Base-by-base conservation (phyloP, 176 grass and related monocot species). In the Raddia guianensis region DNA sequence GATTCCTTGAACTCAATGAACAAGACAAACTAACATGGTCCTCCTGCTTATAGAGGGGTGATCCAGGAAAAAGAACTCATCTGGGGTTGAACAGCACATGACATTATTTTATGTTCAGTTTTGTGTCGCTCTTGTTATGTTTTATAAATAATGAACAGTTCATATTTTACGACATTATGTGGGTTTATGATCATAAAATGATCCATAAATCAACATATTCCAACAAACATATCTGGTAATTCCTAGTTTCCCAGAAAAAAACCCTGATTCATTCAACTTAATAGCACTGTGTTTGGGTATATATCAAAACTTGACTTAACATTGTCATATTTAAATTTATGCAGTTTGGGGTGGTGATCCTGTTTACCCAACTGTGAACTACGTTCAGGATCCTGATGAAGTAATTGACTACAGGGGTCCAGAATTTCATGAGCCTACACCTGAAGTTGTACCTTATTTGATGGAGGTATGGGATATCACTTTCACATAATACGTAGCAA, bases 281-380 rank as follows among this genome's bases (percentile, higher is more conserved):
- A 52, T 64, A n/a, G 66, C 43, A 74, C 64, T 71, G 1, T 53
- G 19, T 49, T 71, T 10, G 15, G 34, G 32, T 47, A 81, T 81
- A 50, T 72, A 50, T 33, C 4, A 33, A 66, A 80, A 43, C 70
- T 68, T 45, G 33, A 76, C 54, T 44, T 87, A 77, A 77, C 78
- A 9, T 34, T 50, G 51, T 47, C 47, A 60, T 79, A 35, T 84
- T 79, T 40, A 57, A 65, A 81, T 76, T 7, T 93, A 10, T 93
- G 88, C 80, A 98, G 92, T 98, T 91, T 98, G 88, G 90, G 96
- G 90, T 21, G 92, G 92, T 58, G 96, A 99, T 88, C 96, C 96
- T 83, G 96, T 99, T 85, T 99, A 99, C 86, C 96, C 92, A 69
- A 99, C 96, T 32, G 81, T 95, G 60, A 99, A 99, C 86, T 99